Percentiles rank a stretch among this genome's conserved stretches.
Conservation (phyloP, 805 yeast species). For the Candida ulmi region DNA sequence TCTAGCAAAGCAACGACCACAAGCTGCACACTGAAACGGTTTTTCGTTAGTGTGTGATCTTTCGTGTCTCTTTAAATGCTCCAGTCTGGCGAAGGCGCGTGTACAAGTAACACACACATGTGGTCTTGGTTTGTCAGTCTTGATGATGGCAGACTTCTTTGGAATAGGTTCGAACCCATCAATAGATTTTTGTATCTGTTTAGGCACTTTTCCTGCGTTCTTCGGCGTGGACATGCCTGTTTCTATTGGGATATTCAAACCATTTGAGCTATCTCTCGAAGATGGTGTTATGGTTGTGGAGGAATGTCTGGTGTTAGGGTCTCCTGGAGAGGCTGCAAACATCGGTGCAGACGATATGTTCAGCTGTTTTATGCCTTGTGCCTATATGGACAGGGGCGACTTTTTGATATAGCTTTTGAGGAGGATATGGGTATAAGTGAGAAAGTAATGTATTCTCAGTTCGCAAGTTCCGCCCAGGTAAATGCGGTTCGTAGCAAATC, state of each 20-base stretch:
- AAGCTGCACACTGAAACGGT: slow-evolving; percentile 93
- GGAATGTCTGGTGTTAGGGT: neutral
- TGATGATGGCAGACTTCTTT: slow-evolving; percentile 73
- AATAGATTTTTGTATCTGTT: slow-evolving; percentile 21
- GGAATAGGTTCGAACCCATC: slow-evolving; percentile 64
- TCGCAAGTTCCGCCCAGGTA: no score
- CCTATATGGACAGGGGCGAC: no score
- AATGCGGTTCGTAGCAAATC: no score
- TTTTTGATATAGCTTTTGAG: no score
- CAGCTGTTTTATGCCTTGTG: no score
- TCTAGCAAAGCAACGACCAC: slow-evolving; percentile 94
- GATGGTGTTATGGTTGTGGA: neutral
- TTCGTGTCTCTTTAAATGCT: slow-evolving; percentile 91
- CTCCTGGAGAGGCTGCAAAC: neutral
- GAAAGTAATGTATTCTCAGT: no score
- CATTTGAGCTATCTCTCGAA: neutral
- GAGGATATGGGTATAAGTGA: no score
- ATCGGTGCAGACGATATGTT: neutral
- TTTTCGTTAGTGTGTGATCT: slow-evolving; percentile 93
- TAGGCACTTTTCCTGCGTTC: slow-evolving; percentile 4
- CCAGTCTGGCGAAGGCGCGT: slow-evolving; percentile 91
- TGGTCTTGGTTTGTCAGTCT: slow-evolving; percentile 92
- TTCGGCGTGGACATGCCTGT: slow-evolving; percentile 6
- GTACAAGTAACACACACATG: slow-evolving; percentile 88
- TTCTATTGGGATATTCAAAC: slow-evolving; percentile 5